These are phyloP conservation scores for Gnaphalium uliginosum DNA, from an alignment of 129 eudicot genomes.

Conservation along the genomic window DNA sequence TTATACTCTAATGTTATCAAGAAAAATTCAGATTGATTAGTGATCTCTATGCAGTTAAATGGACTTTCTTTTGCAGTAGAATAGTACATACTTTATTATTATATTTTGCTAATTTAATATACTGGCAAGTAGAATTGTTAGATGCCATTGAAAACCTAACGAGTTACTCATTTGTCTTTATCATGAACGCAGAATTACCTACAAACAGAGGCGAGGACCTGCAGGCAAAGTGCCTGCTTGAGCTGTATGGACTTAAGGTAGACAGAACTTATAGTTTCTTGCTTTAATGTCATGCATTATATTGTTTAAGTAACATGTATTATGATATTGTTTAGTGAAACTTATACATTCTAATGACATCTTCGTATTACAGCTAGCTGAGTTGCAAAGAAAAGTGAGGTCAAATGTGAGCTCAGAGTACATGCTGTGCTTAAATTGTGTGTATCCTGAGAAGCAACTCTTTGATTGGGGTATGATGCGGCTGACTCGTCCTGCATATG, in stretches of 20 bases:
- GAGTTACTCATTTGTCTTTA: not conserved
- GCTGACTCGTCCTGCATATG: slow-evolving; percentile 73
- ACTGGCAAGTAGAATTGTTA: not conserved
- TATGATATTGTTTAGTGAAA: slow-evolving; percentile 13
- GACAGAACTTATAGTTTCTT: slow-evolving; percentile 22
- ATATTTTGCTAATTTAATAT: not conserved
- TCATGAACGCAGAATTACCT: slow-evolving; percentile 70
- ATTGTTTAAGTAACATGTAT: not conserved
- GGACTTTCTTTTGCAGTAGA: not conserved
- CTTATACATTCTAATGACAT: not conserved
- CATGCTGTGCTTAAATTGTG: slow-evolving; percentile 76
- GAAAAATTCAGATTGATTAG: not conserved
- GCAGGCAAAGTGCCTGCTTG: slow-evolving; percentile 95
- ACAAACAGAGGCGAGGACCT: slow-evolving; percentile 97
- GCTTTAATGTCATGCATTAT: not conserved
- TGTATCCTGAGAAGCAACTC: slow-evolving; percentile 74
- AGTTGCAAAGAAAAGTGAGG: slow-evolving; percentile 84
- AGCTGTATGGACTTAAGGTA: slow-evolving; percentile 98
- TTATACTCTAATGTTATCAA: slow-evolving; percentile 8
- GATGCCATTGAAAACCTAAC: not conserved
- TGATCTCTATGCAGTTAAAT: not conserved
- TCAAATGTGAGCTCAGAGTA: slow-evolving; percentile 87
- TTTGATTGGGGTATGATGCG: slow-evolving; percentile 97
- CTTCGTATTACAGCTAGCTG: slow-evolving; percentile 69
- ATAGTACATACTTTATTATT: not conserved